A percentile compares a stretch with the other conserved stretches of the same genome.
Evolutionary conservation across 177 flowering plant species (phyloP).

Genomic region (Tripterygium wilfordii): DNA sequence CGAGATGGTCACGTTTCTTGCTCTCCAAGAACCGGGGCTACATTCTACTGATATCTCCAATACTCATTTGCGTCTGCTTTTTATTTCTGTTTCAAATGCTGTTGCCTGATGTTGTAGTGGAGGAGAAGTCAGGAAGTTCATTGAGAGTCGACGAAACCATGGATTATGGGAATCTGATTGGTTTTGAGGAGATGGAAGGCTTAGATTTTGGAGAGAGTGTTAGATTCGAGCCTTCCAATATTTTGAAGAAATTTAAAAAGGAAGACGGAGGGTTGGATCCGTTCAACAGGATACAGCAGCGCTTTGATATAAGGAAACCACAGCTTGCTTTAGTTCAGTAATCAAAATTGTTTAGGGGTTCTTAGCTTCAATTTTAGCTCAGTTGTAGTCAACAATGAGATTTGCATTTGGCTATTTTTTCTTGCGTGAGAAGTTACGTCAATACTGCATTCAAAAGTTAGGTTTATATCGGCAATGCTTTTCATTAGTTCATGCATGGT

Average conservation of each 20-base stretch:
- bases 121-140: constrained; percentile 31
- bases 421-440: background rate
- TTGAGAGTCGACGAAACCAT: constrained; percentile 5
- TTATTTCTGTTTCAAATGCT: constrained; percentile 60
- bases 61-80: constrained; percentile 61
- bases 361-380: too few relatives aligned
- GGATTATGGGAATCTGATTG: constrained; percentile 26
- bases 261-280: constrained; percentile 30
- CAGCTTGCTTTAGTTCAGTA: constrained; percentile 85
- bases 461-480: too few relatives aligned
- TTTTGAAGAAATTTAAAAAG: constrained; percentile 49
- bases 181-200: constrained; percentile 42
- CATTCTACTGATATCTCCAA: constrained; percentile 66
- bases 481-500: too few relatives aligned
- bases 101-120: constrained; percentile 61
- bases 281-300: constrained; percentile 24
- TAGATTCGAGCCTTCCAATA: constrained; percentile 47
- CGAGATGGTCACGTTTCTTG: constrained; percentile 67
- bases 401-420: too few relatives aligned
- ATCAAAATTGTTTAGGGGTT: background rate
- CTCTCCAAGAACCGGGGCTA: constrained; percentile 67
- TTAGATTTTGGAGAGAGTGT: constrained; percentile 61
- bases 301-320: constrained; percentile 69
- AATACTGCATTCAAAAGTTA: too few relatives aligned
- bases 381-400: too few relatives aligned